phyloP scores from a whole-genome alignment of 495 filamentous ascomycete species.

The Talaromyces trachyspermus region DNA sequence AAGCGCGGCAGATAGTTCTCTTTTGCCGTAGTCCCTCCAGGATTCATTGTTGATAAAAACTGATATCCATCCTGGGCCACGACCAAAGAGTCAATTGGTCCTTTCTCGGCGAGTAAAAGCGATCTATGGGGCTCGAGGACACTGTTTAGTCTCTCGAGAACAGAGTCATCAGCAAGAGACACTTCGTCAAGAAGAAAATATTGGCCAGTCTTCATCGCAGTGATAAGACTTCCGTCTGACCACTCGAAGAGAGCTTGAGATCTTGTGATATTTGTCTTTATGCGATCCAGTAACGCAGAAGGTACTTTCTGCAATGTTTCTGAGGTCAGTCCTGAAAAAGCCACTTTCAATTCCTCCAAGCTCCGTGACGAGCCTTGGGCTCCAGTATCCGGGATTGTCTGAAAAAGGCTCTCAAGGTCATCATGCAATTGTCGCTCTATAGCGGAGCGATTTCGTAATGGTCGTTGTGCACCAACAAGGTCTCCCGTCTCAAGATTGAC shows the following conservation, averaged over 20 bases:
- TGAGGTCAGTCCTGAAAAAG: constrained; percentile 34
- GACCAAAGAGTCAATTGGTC: constrained; percentile 69
- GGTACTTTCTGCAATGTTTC: constrained; percentile 35
- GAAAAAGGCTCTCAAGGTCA: constrained; percentile 49
- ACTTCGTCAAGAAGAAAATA: constrained; percentile 97
- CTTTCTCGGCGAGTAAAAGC: constrained; percentile 90
- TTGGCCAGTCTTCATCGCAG: constrained; percentile 82
- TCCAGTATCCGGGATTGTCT: constrained; percentile 18
- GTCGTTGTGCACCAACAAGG: constrained; percentile 90
- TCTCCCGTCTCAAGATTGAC: constrained; percentile 97
- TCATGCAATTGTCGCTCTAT: constrained; percentile 57
- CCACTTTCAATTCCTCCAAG: constrained; percentile 39
- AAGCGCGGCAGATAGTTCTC: constrained; percentile 89
- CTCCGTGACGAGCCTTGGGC: constrained; percentile 20
- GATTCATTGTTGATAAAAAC: constrained; percentile 98
- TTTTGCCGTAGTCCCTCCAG: constrained; percentile 98
- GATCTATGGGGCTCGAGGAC: constrained; percentile 86
- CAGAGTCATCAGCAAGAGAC: constrained; percentile 94
- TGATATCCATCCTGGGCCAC: constrained; percentile 78
- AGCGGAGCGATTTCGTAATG: constrained; percentile 72
- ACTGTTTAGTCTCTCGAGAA: constrained; percentile 92
- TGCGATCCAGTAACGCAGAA: constrained; percentile 41
- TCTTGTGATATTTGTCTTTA: constrained; percentile 53
- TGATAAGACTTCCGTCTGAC: constrained; percentile 90
- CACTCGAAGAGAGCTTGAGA: constrained; percentile 89